Conservation (phyloP, 805 yeast genomes). For the Ogataea philodendri region DNA sequence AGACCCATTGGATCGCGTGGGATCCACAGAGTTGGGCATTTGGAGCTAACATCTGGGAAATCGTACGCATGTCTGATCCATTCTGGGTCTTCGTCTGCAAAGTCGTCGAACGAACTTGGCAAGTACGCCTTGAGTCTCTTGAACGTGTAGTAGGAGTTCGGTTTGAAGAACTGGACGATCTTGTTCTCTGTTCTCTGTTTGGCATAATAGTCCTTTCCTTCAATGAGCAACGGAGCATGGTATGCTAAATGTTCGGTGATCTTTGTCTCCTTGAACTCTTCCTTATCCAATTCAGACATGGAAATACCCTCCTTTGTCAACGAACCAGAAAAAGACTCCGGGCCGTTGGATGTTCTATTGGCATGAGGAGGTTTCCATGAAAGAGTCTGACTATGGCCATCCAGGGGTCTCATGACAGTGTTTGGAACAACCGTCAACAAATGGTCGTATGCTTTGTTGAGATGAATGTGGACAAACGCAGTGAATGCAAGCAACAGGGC, state of each 20-base stretch:
- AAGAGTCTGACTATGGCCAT: constrained; percentile 63
- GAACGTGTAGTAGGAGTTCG: constrained; percentile 52
- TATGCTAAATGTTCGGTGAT: constrained; percentile 2
- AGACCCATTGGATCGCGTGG: constrained; percentile 89
- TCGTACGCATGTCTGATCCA: constrained; percentile 66
- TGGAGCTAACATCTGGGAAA: constrained; percentile 68
- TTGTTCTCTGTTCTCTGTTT: constrained; percentile 19
- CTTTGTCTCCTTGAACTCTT: constrained; percentile 6
- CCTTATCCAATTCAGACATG: constrained; percentile 2
- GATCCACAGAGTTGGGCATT: constrained; percentile 83
- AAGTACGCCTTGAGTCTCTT: constrained; percentile 46
- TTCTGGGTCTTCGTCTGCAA: constrained; percentile 41
- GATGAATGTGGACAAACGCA: constrained; percentile 61
- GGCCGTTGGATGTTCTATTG: constrained; percentile 1
- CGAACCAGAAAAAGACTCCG: constrained; percentile 5
- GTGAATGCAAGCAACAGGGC: constrained; percentile 64
- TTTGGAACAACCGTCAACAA: constrained; percentile 60
- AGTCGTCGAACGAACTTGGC: constrained; percentile 59
- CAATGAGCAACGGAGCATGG: constrained; percentile 64
- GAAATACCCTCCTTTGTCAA: constrained; percentile 5
- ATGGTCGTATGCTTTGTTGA: constrained; percentile 64
- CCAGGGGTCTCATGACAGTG: constrained; percentile 74
- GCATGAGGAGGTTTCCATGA: constrained; percentile 40
- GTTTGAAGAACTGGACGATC: constrained; percentile 47
- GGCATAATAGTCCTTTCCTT: constrained; percentile 48